phyloP scores from a whole-genome alignment of 106 monocot species.

The Cymbidium sinense region DNA sequence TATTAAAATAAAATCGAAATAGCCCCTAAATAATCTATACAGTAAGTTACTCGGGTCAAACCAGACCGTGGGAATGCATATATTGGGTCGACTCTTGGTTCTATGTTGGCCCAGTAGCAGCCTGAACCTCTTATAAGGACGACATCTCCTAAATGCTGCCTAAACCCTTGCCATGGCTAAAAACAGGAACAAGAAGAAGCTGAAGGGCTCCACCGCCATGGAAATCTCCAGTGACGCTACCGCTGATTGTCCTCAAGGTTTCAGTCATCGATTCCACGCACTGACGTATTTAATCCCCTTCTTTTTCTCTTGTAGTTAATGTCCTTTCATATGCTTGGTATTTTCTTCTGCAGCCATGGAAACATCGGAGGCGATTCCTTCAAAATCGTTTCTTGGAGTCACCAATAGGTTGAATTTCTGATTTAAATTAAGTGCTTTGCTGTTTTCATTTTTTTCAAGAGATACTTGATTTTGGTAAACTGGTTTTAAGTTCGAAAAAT shows the following conservation, averaged over 20 bases:
- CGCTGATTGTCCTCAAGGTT: conserved; percentile 10
- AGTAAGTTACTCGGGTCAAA: too few relatives aligned
- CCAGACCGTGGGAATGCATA: too few relatives aligned
- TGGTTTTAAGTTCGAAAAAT: background rate
- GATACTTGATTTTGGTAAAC: background rate
- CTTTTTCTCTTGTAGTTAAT: background rate
- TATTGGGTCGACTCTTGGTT: too few relatives aligned
- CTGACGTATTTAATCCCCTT: background rate
- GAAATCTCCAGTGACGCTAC: conserved; percentile 8
- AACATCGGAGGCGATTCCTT: conserved; percentile 4
- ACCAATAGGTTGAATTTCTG: conserved; percentile 5
- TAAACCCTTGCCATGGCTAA: conserved; percentile 19
- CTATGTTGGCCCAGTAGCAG: too few relatives aligned
- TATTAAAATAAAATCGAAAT: too few relatives aligned
- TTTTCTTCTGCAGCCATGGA: conserved; percentile 14
- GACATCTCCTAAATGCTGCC: too few relatives aligned
- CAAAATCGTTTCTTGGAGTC: background rate
- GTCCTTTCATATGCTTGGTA: background rate
- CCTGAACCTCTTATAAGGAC: too few relatives aligned
- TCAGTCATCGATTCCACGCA: background rate
- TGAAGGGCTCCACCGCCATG: conserved; percentile 7
- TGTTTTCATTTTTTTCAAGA: background rate
- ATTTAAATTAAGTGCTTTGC: background rate
- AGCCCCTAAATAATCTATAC: too few relatives aligned
- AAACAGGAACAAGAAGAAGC: conserved; percentile 20